phyloP scores from a whole-genome alignment of 2,329 filamentous ascomycete species.

The Fonsecaea monophora region DNA sequence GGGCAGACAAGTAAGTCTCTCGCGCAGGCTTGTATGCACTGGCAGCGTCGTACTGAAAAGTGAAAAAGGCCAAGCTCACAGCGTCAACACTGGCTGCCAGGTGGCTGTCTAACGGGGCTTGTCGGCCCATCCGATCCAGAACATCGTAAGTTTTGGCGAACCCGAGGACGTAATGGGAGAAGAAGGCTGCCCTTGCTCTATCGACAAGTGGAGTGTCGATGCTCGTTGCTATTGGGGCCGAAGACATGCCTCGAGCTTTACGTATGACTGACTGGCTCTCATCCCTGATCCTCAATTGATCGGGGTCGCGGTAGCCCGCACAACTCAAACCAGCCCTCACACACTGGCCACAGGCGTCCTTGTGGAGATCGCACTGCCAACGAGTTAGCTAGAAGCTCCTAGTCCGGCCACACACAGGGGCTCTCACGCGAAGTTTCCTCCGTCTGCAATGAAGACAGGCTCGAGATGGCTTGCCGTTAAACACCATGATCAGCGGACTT shows the following conservation, averaged over 20 bases:
- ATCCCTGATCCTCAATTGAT: conserved; percentile 42
- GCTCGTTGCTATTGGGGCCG: neutral
- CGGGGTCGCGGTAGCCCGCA: conserved; percentile 44
- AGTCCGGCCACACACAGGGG: neutral
- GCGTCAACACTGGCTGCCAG: conserved; percentile 41
- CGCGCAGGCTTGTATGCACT: conserved; percentile 26
- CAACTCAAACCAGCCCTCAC: conserved; percentile 43
- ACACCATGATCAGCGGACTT: conserved; percentile 32
- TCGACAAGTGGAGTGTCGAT: conserved; percentile 35
- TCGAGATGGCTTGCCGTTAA: conserved; percentile 35
- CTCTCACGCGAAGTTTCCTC: conserved; percentile 36
- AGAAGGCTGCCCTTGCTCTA: conserved; percentile 35
- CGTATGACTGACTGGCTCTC: conserved; percentile 39
- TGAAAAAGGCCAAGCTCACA: conserved; percentile 41
- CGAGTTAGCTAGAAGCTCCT: conserved; percentile 13
- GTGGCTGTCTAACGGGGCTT: conserved; percentile 34
- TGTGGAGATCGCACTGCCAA: conserved; percentile 43
- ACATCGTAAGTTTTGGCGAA: conserved; percentile 37
- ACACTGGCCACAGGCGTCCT: conserved; percentile 45
- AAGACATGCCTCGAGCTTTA: conserved; percentile 15
- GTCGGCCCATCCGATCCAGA: conserved; percentile 27
- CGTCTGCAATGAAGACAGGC: conserved; percentile 38
- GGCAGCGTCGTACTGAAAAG: conserved; percentile 31
- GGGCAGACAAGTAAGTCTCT: conserved; percentile 40
- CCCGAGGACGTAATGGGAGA: conserved; percentile 35